Conservation (phyloP, 495 filamentous ascomycete genomes). For the Bombardia bombarda region DNA sequence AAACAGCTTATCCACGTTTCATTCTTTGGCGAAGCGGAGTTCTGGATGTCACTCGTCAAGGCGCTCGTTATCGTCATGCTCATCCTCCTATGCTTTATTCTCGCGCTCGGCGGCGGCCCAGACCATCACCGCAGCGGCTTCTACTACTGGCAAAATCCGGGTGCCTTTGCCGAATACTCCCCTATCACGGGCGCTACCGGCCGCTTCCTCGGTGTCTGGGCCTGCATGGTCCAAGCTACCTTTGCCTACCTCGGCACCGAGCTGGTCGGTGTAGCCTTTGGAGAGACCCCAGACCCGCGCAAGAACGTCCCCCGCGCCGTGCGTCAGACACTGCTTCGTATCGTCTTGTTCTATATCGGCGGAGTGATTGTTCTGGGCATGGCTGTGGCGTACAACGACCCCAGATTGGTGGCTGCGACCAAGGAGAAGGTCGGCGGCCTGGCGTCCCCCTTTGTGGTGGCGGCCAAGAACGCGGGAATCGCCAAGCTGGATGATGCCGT, state of each 20-base stretch:
- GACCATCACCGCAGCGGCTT: constrained; percentile 63
- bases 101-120: constrained; percentile 71
- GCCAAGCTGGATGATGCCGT: constrained; percentile 61
- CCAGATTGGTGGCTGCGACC: too few relatives aligned
- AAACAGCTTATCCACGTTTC: constrained; percentile 44
- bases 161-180: constrained; percentile 56
- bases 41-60: too few relatives aligned
- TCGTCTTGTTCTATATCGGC: constrained; percentile 66
- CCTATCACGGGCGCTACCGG: constrained; percentile 37
- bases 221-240: constrained; percentile 66
- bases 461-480: constrained; percentile 55
- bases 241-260: constrained; percentile 85
- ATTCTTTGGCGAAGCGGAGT: constrained; percentile 77
- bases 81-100: constrained; percentile 57
- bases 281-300: constrained; percentile 72
- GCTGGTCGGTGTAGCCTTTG: constrained; percentile 71
- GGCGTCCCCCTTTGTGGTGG: constrained; percentile 60
- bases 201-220: constrained; percentile 70
- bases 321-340: constrained; percentile 64
- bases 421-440: too few relatives aligned
- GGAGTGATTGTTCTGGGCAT: constrained; percentile 67
- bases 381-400: constrained; percentile 52
- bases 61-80: constrained; percentile 62
- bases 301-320: constrained; percentile 67
- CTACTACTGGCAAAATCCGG: constrained; percentile 69